Conservation (phyloP, 352 stramenopile species). For the Phytophthora meadii region DNA sequence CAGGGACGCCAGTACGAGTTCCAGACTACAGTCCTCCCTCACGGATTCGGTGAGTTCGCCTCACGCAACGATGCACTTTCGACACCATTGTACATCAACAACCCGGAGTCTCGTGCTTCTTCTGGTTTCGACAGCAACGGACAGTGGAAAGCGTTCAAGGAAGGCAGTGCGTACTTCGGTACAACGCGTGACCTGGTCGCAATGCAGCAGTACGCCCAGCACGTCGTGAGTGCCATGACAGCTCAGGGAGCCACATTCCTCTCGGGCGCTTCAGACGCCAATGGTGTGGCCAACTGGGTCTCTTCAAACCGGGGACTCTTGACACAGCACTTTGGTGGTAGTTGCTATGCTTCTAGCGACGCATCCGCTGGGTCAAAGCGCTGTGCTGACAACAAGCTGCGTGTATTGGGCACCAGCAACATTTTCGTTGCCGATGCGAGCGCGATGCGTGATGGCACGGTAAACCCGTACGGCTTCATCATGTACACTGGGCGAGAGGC, state of each 20-base stretch:
- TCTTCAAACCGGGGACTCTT: slow-evolving; percentile 27
- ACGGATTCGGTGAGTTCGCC: slow-evolving; percentile 51
- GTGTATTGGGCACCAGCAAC: slow-evolving; percentile 70
- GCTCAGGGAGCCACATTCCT: slow-evolving; percentile 60
- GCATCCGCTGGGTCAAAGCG: slow-evolving; percentile 44
- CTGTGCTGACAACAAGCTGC: slow-evolving; percentile 67
- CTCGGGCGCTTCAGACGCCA: slow-evolving; percentile 29
- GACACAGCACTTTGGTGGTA: slow-evolving; percentile 74
- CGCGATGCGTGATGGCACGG: slow-evolving; percentile 66
- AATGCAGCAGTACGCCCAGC: slow-evolving; percentile 55
- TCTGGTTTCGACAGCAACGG: slow-evolving; percentile 56
- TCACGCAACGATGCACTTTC: slow-evolving; percentile 46
- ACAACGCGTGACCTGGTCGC: slow-evolving; percentile 59
- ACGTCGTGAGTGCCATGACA: slow-evolving; percentile 50
- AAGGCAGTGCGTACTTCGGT: slow-evolving; percentile 46
- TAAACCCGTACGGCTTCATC: slow-evolving; percentile 78
- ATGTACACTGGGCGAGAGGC: slow-evolving; percentile 76
- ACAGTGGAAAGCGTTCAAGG: slow-evolving; percentile 46
- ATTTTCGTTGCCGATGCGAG: slow-evolving; percentile 70
- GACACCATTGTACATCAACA: slow-evolving; percentile 66
- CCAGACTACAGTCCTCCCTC: slow-evolving; percentile 57
- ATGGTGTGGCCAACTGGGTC: slow-evolving; percentile 55
- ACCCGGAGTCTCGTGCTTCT: slow-evolving; percentile 55
- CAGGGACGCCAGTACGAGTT: slow-evolving; percentile 66
- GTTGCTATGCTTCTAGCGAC: slow-evolving; percentile 73